Evolutionary conservation across 768 basidiomycete species (phyloP).

Genomic region (Lactarius hengduanensis): DNA sequence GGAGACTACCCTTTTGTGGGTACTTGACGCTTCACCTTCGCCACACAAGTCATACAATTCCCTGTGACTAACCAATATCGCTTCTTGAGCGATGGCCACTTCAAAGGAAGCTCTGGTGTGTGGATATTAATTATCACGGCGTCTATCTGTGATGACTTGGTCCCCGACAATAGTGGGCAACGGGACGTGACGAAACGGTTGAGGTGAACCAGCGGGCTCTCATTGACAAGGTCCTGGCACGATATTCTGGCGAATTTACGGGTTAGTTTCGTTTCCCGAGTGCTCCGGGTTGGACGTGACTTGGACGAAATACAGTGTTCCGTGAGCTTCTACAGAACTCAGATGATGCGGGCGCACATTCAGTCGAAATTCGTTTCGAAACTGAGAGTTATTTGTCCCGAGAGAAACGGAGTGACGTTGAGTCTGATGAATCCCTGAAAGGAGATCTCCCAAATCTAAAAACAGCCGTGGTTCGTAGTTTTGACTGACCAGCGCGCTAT

Average conservation of each 20-base stretch:
- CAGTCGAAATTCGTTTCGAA: constrained; percentile 79
- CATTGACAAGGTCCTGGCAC: constrained; percentile 94
- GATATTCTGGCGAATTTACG: constrained; percentile 95
- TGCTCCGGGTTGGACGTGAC: neutral
- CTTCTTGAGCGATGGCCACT: constrained; percentile 8
- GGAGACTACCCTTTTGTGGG: neutral
- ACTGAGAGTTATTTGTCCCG: constrained; percentile 50
- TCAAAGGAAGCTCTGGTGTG: constrained; percentile 23
- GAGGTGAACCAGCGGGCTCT: constrained; percentile 96
- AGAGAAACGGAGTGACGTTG: constrained; percentile 30
- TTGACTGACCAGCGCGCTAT: neutral
- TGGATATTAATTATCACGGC: neutral
- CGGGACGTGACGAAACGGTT: constrained; percentile 76
- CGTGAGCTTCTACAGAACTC: constrained; percentile 94
- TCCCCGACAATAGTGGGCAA: constrained; percentile 42
- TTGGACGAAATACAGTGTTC: constrained; percentile 44
- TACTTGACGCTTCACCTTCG: neutral
- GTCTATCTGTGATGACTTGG: neutral
- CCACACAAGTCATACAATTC: neutral
- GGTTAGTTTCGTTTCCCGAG: constrained; percentile 37
- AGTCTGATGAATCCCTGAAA: constrained; percentile 2
- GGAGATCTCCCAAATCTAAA: constrained; percentile 59
- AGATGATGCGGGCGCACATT: constrained; percentile 79
- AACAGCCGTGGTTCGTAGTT: constrained; percentile 50
- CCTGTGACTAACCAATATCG: no score